phyloP scores from a whole-genome alignment of 306 rosid genomes.

The Mimosa pudica region DNA sequence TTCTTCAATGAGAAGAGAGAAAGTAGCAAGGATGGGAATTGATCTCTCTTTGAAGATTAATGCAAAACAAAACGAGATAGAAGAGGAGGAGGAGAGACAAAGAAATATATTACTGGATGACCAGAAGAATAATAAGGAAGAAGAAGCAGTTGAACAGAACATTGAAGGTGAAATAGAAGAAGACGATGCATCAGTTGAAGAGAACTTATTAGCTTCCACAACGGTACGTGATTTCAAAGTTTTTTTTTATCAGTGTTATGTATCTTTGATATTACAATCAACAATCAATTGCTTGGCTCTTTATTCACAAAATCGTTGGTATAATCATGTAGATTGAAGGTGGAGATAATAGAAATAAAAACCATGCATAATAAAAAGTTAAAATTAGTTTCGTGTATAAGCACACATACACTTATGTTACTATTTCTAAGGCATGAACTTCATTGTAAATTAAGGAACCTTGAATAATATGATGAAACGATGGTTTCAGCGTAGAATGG shows the following conservation, averaged over 20 bases:
- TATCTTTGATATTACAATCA: not conserved
- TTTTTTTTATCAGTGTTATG: not conserved
- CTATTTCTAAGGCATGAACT: not conserved
- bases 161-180: constrained; percentile 57
- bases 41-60: constrained; percentile 76
- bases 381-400: not conserved
- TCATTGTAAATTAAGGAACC: not conserved
- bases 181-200: constrained; percentile 52
- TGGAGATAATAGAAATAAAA: not conserved
- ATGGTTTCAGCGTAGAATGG: not conserved
- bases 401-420: not conserved
- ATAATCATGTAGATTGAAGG: not conserved
- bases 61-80: constrained; percentile 11
- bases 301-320: not conserved
- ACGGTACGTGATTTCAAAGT: constrained; percentile 39
- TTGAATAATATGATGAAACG: not conserved
- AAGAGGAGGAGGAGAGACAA: not conserved
- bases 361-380: not conserved
- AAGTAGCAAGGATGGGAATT: constrained; percentile 51
- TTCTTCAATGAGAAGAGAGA: constrained; percentile 41
- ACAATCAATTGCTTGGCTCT: not conserved
- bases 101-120: not conserved
- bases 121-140: constrained; percentile 29
- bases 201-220: constrained; percentile 40
- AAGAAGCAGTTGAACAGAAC: constrained; percentile 41